Conservation (phyloP, 192 early-diverging fungal species). For the Podila minutissima region DNA sequence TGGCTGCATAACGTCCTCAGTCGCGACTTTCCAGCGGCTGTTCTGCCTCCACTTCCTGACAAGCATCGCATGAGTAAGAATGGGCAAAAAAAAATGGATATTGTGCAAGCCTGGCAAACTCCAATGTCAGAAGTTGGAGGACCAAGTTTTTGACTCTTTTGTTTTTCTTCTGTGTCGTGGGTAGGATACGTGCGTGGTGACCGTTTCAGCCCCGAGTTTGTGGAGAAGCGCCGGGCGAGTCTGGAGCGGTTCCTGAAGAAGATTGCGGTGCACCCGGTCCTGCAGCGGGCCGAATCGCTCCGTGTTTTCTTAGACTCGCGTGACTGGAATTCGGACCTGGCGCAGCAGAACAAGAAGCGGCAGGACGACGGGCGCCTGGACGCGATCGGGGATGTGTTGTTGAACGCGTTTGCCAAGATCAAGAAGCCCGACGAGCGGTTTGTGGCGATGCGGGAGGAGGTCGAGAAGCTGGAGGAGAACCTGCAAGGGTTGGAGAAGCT, state of each 20-base stretch:
- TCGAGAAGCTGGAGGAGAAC: conserved; percentile 90
- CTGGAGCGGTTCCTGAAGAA: conserved; percentile 90
- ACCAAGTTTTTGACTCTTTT: not conserved
- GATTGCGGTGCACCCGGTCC: conserved; percentile 80
- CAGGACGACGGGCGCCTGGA: conserved; percentile 75
- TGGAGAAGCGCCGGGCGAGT: conserved; percentile 78
- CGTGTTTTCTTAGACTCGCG: conserved; percentile 86
- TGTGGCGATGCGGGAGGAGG: conserved; percentile 79
- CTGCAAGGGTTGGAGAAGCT: conserved; percentile 87
- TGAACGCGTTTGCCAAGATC: conserved; percentile 93
- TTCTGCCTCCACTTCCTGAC: conserved; percentile 91
- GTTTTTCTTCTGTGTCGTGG: not conserved
- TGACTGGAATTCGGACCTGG: conserved; percentile 69
- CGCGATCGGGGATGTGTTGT: conserved; percentile 81
- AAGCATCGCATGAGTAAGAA: conserved; percentile 86
- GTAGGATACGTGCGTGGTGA: conserved; percentile 95
- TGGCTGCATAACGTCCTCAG: conserved; percentile 83
- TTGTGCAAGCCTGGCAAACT: no score
- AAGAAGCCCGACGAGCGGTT: conserved; percentile 90
- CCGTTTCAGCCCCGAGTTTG: conserved; percentile 93
- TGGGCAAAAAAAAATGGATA: no score
- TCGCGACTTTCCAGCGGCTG: conserved; percentile 81
- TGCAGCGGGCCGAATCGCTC: conserved; percentile 75
- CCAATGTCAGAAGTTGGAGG: no score
- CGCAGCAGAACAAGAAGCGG: conserved; percentile 56